Base-by-base conservation (phyloP, 2,329 filamentous ascomycete species). In the Hymenoscyphus repandus region DNA sequence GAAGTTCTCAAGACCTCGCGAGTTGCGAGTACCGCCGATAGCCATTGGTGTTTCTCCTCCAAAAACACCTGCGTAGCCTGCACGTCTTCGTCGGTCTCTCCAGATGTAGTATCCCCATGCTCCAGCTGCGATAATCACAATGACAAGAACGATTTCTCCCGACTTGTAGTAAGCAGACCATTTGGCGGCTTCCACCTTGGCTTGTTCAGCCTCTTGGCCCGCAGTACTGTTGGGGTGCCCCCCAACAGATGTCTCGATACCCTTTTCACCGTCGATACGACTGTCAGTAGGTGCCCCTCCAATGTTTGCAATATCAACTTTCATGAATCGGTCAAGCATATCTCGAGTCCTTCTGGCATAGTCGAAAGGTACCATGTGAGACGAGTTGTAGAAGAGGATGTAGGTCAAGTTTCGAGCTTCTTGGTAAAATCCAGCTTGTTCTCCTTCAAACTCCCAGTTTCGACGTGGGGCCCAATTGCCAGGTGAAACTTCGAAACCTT, bases 311-410 rank as follows among this genome's bases (percentile, higher is more conserved):
- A 97, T 95, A 65, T 97, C 90, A 37, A 99, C 89, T 44, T 83
- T 82, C 79, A 97, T 90, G 72, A 99, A 96, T 37, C 93, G 87
- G 69, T 99, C 92, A 13, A 99, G 82, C 93, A 99, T 99, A 68
- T 97, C 93, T 55, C 92, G 82, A 17, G 85, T 87, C 54, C 90
- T 85, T 43, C 90, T 83, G 1, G 92, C 85, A 62, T 87, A 88
- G 69, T 99, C 92, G 64, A 93, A 97, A 1, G 93, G 95, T 1
- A 99, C 93, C 93, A 99, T 99, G 70, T 99, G 93, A 45, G 88
- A 95, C 13, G 90, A 84, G 68, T 99, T 95, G 74, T 95, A 89
- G 71, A 97, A 96, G 37, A 95, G 77, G 31, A 99, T 85, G 66
- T 99, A 99, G 1, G 93, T 96, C 54, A 99, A 72, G 70, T 99